These are phyloP conservation scores for Camellia oleifera DNA, from an alignment of 179 eudicot genomes.

Conservation along the genomic window DNA sequence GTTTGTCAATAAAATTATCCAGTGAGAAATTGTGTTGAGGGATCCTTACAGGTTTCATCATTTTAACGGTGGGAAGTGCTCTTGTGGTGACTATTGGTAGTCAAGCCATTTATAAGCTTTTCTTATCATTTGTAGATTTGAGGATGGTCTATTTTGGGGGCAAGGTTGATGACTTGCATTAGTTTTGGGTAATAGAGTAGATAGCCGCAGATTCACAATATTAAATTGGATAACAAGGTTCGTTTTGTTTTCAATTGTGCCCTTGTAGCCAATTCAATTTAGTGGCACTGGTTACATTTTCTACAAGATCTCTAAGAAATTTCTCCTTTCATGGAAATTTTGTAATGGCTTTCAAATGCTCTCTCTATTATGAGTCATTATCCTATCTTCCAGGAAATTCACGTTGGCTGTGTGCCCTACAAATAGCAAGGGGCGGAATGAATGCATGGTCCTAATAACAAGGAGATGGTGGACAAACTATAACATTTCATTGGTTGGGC, in stretches of 20 bases:
- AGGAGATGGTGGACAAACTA: too few species aligned
- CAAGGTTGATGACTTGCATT: neutral
- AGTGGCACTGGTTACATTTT: neutral
- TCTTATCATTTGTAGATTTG: neutral
- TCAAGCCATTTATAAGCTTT: neutral
- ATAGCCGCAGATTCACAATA: neutral
- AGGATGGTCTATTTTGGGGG: neutral
- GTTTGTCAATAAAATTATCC: conserved; percentile 44
- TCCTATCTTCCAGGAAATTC: too few species aligned
- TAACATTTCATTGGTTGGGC: too few species aligned
- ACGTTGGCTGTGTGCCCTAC: too few species aligned
- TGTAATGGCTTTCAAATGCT: neutral
- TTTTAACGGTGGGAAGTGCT: conserved; percentile 58
- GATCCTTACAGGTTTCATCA: conserved; percentile 76
- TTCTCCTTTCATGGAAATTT: neutral
- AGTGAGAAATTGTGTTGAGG: conserved; percentile 47
- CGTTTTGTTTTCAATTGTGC: neutral
- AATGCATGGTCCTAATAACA: too few species aligned
- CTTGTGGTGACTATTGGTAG: conserved; percentile 81
- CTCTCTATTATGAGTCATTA: neutral
- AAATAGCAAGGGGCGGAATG: too few species aligned
- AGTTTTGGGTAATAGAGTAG: neutral
- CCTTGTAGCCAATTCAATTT: neutral
- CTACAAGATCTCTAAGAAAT: neutral
- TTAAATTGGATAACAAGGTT: neutral